These are phyloP conservation scores for Phoenix roebelenii DNA, from an alignment of 176 grass and related monocot species.

Conservation along the genomic window DNA sequence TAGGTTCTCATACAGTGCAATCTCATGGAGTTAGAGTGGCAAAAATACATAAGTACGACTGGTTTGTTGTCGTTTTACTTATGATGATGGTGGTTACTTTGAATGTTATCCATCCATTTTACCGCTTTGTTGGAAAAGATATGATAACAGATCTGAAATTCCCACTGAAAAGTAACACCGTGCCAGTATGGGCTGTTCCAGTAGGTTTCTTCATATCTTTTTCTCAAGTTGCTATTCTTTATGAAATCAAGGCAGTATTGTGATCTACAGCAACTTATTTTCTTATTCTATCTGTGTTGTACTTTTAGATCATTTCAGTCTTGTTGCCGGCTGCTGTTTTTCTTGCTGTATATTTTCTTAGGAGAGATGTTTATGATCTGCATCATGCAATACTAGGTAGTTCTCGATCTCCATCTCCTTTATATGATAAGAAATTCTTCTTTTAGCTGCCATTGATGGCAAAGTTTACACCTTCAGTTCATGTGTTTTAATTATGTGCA, in stretches of 20 bases:
- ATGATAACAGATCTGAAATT: constrained; percentile 66
- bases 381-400: constrained; percentile 67
- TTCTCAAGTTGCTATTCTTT: too few relatives aligned
- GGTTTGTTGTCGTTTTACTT: constrained; percentile 53
- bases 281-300: background rate
- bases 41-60: constrained; percentile 50
- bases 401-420: too few relatives aligned
- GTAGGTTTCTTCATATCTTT: constrained; percentile 40
- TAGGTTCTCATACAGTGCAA: constrained; percentile 33
- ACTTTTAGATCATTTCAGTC: constrained; percentile 52
- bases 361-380: constrained; percentile 75
- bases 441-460: too few relatives aligned
- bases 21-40: constrained; percentile 44
- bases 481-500: background rate
- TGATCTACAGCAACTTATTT: too few relatives aligned
- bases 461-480: background rate
- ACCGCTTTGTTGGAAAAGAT: constrained; percentile 52
- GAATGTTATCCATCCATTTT: constrained; percentile 41
- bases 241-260: too few relatives aligned
- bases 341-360: constrained; percentile 32
- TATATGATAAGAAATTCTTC: too few relatives aligned
- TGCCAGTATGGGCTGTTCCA: constrained; percentile 54
- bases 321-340: constrained; percentile 41
- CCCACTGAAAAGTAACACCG: constrained; percentile 54
- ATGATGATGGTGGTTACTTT: constrained; percentile 26